These are phyloP conservation scores for Immersiella caudata DNA, from an alignment of 495 filamentous ascomycete genomes.

Conservation along the genomic window DNA sequence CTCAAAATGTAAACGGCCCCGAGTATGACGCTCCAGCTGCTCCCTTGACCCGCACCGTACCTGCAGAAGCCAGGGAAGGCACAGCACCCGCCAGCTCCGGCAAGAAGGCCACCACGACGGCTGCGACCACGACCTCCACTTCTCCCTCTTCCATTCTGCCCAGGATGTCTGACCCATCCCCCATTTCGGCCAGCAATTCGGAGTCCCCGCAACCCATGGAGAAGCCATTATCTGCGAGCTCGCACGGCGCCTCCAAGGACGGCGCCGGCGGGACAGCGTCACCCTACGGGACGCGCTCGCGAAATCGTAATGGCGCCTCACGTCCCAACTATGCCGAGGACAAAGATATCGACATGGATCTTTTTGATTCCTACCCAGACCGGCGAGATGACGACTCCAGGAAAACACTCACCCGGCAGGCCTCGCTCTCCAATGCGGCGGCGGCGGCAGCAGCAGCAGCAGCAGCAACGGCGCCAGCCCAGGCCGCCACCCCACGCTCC, in stretches of 20 bases:
- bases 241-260: slow-evolving; percentile 42
- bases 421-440: slow-evolving; percentile 27
- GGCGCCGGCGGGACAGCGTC: slow-evolving; percentile 51
- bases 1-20: slow-evolving; percentile 33
- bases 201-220: slow-evolving; percentile 42
- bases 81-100: slow-evolving; percentile 27
- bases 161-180: slow-evolving; percentile 35
- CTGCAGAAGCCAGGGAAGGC: slow-evolving; percentile 36
- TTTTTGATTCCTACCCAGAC: slow-evolving; percentile 56
- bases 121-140: slow-evolving; percentile 19
- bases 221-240: slow-evolving; percentile 45
- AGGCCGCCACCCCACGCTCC: slow-evolving; percentile 27
- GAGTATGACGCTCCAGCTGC: slow-evolving; percentile 30
- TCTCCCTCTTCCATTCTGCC: slow-evolving; percentile 34
- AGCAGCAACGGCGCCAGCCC: slow-evolving; percentile 5
- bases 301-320: slow-evolving; percentile 78
- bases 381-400: slow-evolving; percentile 51
- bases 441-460: slow-evolving; percentile 22
- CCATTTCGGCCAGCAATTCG: slow-evolving; percentile 24
- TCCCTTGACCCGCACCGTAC: slow-evolving; percentile 25
- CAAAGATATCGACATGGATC: slow-evolving; percentile 86
- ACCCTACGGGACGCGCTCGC: slow-evolving; percentile 93
- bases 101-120: slow-evolving; percentile 25
- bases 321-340: slow-evolving; percentile 97
- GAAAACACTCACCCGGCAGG: slow-evolving; percentile 47